Evolutionary conservation across 2,329 filamentous ascomycete species (phyloP), one percentile per base, ranked within the genome.

Genomic region (Chrysosphaeria jannelii): DNA sequence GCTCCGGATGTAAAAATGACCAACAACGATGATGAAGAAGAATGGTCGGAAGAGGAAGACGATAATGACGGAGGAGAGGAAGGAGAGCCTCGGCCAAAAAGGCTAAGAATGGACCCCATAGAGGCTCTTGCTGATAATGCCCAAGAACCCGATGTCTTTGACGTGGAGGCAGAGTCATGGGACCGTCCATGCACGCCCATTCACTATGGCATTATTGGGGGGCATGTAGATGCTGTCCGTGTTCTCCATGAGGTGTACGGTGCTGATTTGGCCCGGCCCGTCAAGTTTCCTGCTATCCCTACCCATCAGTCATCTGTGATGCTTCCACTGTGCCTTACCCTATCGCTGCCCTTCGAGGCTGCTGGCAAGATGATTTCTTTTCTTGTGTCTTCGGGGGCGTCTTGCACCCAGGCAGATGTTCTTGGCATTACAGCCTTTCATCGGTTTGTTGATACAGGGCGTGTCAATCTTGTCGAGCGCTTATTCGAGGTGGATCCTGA

Each of bases 81-180:
- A n/a, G n/a, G n/a, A n/a, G n/a, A n/a, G n/a, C n/a, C n/a, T n/a
- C n/a, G 33, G 55, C 19, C 44, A 53, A 40, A 44, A n/a, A 48
- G 51, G 14, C 48, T 51, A 10, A 55, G 62, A 4, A 47, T 48
- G n/a, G 33, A 36, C 1, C 36, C 41, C 16, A 7, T 18, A 7
- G 16, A 18, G 2, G 44, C 52, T 2, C 47, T 51, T 1, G 57
- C 65, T 5, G 57, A 62, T 5, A 47, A 57, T 12, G 51, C 61
- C 2, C 53, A 67, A 7, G 68, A 71, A 11, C 72, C 74, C 1
- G 74, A 89, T 40, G 57, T 79, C 24, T 81, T 71, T 39, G 63
- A 85, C 32, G 53, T 79, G 28, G 66, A 88, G 31, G 57, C 69
- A 2, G 38, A 71, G n/a, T 61, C 72, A 2, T 89, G 76, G 76